Evolutionary conservation across 2,329 filamentous ascomycete species (phyloP), one percentile per base, ranked within the genome.

Genomic region (Aureobasidium musti): DNA sequence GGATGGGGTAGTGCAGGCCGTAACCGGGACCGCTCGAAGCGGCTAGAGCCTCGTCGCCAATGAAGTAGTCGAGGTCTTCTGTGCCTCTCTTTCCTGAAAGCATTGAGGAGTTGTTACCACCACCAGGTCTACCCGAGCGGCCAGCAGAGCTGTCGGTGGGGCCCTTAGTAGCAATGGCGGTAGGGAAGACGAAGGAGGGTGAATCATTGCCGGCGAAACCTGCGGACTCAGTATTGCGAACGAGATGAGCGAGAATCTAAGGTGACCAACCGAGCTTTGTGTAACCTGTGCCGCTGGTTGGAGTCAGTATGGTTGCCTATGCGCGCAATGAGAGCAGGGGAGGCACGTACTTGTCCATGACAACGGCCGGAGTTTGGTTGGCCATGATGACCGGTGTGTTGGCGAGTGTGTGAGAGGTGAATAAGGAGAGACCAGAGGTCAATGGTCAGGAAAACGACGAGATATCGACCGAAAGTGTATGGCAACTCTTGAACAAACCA

Each of bases 281-380:
- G 82, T 96, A 99, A 77, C 95, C 95, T 83, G 95, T 99, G 84
- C 95, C 95, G 90, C 95, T 99, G 80, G 52, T 39, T 49, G 23
- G n/a, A 67, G 66, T 75, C 70, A 74, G 72, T 71, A 67, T 71
- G 8, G 57, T 68, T 68, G 52, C 45, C 21, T 41, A 52, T 61
- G 37, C 61, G 59, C 59, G 59, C 33, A 41, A 63, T 6, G 21
- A 65, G 30, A 37, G 53, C 28, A 37, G 45, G 56, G 61, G 30
- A n/a, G 78, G 69, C 75, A 86, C 92, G 82, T 89, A 97, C 95
- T 99, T 99, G 95, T 99, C 95, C 94, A 99, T 99, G 92, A 99
- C 95, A 97, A 99, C 95, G 91, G 95, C 95, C 76, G 95, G 95
- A 79, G 95, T 98, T 88, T 98, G 94, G 83, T 91, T 90, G 78